These are phyloP conservation scores for Yamadazyma phyllophila DNA, from an alignment of 805 yeast species.

Conservation along the genomic window DNA sequence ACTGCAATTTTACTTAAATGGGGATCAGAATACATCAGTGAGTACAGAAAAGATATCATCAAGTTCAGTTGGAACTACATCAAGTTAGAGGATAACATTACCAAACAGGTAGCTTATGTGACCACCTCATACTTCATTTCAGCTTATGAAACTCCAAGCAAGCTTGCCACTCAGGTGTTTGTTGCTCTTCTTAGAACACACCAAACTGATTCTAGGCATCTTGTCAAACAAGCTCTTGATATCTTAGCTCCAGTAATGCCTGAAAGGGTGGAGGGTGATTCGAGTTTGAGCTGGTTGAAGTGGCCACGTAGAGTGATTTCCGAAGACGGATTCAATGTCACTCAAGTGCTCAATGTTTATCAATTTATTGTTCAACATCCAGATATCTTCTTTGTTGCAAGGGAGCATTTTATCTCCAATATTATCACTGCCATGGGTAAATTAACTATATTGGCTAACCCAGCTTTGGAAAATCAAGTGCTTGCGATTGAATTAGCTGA, in stretches of 20 bases:
- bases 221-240: conserved; percentile 86
- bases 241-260: conserved; percentile 85
- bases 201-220: conserved; percentile 76
- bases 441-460: conserved; percentile 71
- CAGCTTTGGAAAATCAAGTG: conserved; percentile 76
- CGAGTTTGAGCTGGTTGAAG: conserved; percentile 74
- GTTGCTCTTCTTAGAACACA: conserved; percentile 84
- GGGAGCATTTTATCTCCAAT: conserved; percentile 86
- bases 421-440: conserved; percentile 92
- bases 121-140: conserved; percentile 83
- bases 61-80: conserved; percentile 94
- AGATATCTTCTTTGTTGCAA: conserved; percentile 75
- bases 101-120: conserved; percentile 91
- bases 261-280: conserved; percentile 56
- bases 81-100: conserved; percentile 80
- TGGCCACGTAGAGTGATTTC: conserved; percentile 92
- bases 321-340: conserved; percentile 84
- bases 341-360: conserved; percentile 82
- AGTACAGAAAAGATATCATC: conserved; percentile 76
- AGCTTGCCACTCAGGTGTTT: conserved; percentile 87
- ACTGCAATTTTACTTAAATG: conserved; percentile 73
- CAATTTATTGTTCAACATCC: conserved; percentile 87
- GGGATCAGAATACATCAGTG: conserved; percentile 58
- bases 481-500: conserved; percentile 90
- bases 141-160: conserved; percentile 83